Evolutionary conservation across 805 yeast genomes (phyloP), one percentile per base, ranked within the genome.

Genomic region (Pichia eremophila): DNA sequence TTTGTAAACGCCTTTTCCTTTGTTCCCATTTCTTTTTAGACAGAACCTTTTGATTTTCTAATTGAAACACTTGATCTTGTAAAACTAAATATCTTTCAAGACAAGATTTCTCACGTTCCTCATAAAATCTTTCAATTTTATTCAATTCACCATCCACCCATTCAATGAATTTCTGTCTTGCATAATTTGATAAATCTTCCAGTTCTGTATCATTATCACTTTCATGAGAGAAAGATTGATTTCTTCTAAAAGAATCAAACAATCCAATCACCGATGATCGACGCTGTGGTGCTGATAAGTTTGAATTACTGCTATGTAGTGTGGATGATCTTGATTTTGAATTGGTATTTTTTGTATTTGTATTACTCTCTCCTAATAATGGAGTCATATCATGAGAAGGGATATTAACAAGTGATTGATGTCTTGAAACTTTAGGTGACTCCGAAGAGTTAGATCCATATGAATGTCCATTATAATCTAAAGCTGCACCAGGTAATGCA

Each of bases 111-210:
- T 85, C 95, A 53, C 73, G 78, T 31, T 73, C 77, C 40, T 61
- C 68, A 60, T 75, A 87, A 57, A 87, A 87, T 0, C 34, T 43
- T 37, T 84, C 79, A 9, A 86, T 81, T 60, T 79, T 83, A 5
- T 45, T 52, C 27, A 82, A 66, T 60, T 87, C 83, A 0, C 55
- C 46, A 46, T 84, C 83, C 6, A 87, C 71, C 95, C 95, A 87
- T 2, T 56, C 60, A n/a, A 72, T 52, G 53, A 87, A 88, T 45
- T 74, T 75, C 5, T 60, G 52, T 40, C 69, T 71, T 12, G 70
- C 74, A n/a, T 67, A 65, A 27, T 57, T 62, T 11, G 66, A 58
- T 38, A 62, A 50, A 44, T 63, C 63, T 11, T 63, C 67, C 41
- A 64, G 34, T 40, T 64, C 68, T 1, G 62, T 59, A 17, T 39